A percentile compares a stretch with the other conserved stretches of the same genome.
Conservation (phyloP, 1,284 basidiomycete genomes). For the Exobasidium rhododendri region DNA sequence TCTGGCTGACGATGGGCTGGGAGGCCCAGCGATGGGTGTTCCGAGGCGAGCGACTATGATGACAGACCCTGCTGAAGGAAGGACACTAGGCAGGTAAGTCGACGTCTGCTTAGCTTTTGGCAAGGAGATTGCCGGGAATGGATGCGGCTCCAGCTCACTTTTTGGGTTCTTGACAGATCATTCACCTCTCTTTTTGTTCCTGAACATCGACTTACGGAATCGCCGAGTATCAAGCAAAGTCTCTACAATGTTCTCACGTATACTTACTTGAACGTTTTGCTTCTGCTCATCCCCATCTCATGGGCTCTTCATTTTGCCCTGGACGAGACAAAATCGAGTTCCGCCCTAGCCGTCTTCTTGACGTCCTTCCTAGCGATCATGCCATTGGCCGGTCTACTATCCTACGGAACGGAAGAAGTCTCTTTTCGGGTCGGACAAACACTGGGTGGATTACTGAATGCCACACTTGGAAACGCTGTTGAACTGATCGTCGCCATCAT, state of each 20-base stretch:
- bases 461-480: conserved; percentile 46
- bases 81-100: not conserved
- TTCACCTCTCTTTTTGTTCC: conserved; percentile 39
- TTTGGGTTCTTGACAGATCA: conserved; percentile 14
- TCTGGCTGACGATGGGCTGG: not conserved
- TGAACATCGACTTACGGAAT: conserved; percentile 27
- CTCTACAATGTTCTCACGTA: conserved; percentile 35
- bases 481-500: conserved; percentile 49
- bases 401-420: conserved; percentile 44
- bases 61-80: not conserved
- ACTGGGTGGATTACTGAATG: conserved; percentile 46
- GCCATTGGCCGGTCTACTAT: conserved; percentile 42
- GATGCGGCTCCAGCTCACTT: conserved; percentile 7
- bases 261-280: conserved; percentile 29
- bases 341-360: conserved; percentile 30
- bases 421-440: conserved; percentile 47
- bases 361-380: conserved; percentile 47
- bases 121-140: not conserved
- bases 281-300: conserved; percentile 41
- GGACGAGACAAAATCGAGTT: conserved; percentile 23
- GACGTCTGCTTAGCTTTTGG: not conserved
- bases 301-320: conserved; percentile 15
- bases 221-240: conserved; percentile 24
- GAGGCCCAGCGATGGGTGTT: not conserved
- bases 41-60: not conserved